These are phyloP conservation scores for Furculomyces boomerangus DNA, from an alignment of 371 early-diverging fungal species.

Conservation along the genomic window DNA sequence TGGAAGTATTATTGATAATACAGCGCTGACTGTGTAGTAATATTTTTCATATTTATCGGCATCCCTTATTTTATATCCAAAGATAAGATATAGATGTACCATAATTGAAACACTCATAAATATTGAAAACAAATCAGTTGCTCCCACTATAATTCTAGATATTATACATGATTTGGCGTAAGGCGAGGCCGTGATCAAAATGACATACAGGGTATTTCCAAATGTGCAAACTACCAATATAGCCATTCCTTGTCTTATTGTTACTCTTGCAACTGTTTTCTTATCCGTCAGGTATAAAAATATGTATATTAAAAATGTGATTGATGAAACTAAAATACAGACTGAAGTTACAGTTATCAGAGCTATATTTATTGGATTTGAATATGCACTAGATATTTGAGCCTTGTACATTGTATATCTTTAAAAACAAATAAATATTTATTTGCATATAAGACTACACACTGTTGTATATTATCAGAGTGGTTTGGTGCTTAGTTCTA, in stretches of 20 bases:
- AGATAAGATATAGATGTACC: neutral
- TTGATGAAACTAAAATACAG: no score
- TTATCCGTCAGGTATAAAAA: neutral
- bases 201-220: neutral
- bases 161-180: neutral
- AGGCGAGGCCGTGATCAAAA: neutral
- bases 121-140: neutral
- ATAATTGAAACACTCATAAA: neutral
- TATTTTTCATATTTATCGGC: neutral
- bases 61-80: neutral
- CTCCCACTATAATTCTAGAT: neutral
- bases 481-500: no score
- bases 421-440: no score
- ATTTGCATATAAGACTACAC: no score
- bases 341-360: no score
- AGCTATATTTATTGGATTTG: no score
- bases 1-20: neutral
- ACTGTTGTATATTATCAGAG: no score
- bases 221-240: neutral
- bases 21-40: neutral
- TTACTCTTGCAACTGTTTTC: neutral
- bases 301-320: no score
- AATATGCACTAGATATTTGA: no score
- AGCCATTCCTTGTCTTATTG: neutral
- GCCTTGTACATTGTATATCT: no score